Percentiles rank a stretch among this genome's conserved stretches.
Conservation (phyloP, 257 asterid species). For the Nicotiana sylvestris region DNA sequence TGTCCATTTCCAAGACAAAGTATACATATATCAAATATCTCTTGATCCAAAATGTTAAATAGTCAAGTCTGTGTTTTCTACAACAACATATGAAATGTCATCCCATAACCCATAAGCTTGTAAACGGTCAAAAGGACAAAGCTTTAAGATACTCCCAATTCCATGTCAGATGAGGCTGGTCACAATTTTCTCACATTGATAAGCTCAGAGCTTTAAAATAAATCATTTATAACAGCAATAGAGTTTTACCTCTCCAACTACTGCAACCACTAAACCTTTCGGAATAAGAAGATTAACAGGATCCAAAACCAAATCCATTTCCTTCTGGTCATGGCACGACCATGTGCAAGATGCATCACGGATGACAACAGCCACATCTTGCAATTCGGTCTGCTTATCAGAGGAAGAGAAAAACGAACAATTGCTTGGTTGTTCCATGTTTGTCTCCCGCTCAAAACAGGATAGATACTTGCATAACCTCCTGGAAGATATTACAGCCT, state of each 20-base stretch:
- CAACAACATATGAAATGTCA: neutral
- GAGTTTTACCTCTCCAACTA: constrained; percentile 78
- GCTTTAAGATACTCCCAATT: neutral
- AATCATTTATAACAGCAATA: neutral
- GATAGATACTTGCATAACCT: constrained; percentile 76
- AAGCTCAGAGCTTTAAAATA: neutral
- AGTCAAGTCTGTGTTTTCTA: neutral
- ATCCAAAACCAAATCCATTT: constrained; percentile 55
- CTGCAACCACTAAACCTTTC: constrained; percentile 68
- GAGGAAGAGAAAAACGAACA: constrained; percentile 18
- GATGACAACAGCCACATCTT: constrained; percentile 45
- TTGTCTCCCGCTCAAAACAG: constrained; percentile 47
- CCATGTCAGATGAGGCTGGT: neutral
- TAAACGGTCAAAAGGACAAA: neutral
- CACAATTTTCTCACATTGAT: neutral
- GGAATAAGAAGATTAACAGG: constrained; percentile 50
- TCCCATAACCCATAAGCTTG: neutral
- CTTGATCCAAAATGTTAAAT: neutral
- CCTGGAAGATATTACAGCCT: constrained; percentile 87
- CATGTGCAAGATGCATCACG: constrained; percentile 77
- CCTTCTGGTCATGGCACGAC: constrained; percentile 66
- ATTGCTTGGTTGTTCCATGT: constrained; percentile 16
- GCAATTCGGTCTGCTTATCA: constrained; percentile 31
- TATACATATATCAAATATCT: neutral
- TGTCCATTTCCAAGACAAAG: neutral